Evolutionary conservation across 2,329 filamentous ascomycete genomes (phyloP).

Genomic region (Diaporthe sp.): DNA sequence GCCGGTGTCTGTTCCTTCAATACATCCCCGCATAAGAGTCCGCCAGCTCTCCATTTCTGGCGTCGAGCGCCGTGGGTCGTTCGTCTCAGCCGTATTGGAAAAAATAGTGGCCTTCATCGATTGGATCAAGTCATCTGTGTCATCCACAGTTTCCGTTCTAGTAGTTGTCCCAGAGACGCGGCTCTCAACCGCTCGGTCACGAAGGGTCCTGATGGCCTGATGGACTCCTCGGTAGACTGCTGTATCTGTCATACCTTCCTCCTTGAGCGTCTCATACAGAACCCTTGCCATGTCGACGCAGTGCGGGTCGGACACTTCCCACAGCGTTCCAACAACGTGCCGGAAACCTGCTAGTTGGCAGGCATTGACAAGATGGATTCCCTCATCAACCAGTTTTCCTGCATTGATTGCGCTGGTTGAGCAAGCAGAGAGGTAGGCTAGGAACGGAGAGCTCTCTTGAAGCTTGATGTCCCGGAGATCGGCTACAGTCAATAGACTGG

Average conservation of each 20-base stretch:
- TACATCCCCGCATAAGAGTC: too few relatives aligned
- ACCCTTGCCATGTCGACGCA: background rate
- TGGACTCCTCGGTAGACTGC: background rate
- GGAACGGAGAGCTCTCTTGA: background rate
- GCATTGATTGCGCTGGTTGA: background rate
- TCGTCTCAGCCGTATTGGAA: too few relatives aligned
- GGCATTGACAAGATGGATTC: background rate
- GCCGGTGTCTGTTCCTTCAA: too few relatives aligned
- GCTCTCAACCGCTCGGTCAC: too few relatives aligned
- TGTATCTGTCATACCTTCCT: background rate
- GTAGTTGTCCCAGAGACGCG: too few relatives aligned
- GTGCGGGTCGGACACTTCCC: background rate
- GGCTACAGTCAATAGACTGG: background rate
- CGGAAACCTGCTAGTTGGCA: too few relatives aligned
- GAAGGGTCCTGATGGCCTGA: background rate
- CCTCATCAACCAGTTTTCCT: background rate
- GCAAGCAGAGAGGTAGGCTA: background rate
- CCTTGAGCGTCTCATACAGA: background rate
- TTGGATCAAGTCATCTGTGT: background rate
- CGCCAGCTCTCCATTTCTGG: background rate
- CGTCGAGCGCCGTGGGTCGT: too few relatives aligned
- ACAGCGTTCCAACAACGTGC: background rate
- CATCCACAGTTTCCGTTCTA: background rate
- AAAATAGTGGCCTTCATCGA: too few relatives aligned
- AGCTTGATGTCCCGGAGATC: background rate